These are phyloP conservation scores for Didymella sp. DNA, from an alignment of 2,329 filamentous ascomycete species.

Conservation along the genomic window DNA sequence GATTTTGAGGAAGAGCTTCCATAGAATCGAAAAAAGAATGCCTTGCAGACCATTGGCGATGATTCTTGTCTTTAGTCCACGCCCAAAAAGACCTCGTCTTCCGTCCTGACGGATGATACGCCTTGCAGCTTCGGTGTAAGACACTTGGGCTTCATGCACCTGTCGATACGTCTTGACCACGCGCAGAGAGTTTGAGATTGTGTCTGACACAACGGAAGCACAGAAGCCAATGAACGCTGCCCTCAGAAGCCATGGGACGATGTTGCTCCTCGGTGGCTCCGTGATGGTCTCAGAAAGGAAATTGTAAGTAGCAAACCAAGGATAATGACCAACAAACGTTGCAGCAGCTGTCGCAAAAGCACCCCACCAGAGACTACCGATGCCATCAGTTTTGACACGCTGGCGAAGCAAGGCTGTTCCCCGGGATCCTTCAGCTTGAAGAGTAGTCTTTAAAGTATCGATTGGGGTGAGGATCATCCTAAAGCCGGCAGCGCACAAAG, in stretches of 20 bases:
- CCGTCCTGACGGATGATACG: conserved; percentile 38
- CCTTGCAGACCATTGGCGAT: conserved; percentile 43
- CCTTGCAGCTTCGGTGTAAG: conserved; percentile 37
- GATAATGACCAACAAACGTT: conserved; percentile 41
- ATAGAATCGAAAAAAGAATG: conserved; percentile 40
- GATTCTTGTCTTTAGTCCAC: conserved; percentile 40
- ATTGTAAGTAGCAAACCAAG: conserved; percentile 42
- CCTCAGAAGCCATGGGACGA: conserved; percentile 35
- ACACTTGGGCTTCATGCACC: conserved; percentile 37
- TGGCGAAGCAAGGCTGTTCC: conserved; percentile 32
- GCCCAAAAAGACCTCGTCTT: conserved; percentile 31
- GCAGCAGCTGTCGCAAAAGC: conserved; percentile 42
- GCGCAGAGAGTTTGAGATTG: conserved; percentile 38
- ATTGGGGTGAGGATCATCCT: conserved; percentile 40
- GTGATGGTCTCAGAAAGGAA: conserved; percentile 33
- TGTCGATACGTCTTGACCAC: conserved; percentile 43
- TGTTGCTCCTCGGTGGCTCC: conserved; percentile 31
- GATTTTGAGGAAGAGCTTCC: conserved; percentile 40
- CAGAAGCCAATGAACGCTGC: conserved; percentile 42
- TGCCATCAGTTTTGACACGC: conserved; percentile 35
- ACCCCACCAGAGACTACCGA: conserved; percentile 42
- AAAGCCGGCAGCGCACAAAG: conserved; percentile 35
- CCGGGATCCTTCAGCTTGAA: conserved; percentile 36
- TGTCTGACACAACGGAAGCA: conserved; percentile 38
- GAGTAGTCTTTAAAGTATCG: conserved; percentile 39